Base-by-base conservation (phyloP, 345 rosid genomes). In the Brassica rapa region DNA sequence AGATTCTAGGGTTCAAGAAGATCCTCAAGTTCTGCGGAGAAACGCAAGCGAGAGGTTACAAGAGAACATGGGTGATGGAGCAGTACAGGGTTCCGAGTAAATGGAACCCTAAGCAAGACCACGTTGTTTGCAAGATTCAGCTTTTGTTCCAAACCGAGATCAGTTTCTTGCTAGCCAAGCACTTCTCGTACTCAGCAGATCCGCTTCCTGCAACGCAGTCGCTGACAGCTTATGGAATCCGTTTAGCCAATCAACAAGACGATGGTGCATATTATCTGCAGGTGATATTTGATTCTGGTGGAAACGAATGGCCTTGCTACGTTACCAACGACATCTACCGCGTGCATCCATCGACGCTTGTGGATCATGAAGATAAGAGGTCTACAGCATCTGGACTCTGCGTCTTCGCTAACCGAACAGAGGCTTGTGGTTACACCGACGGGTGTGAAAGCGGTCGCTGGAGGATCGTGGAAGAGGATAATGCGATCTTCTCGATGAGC, bases 1-100 rank as follows among this genome's bases (percentile, higher is more conserved):
- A 76, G 60, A 0, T 70, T 77, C 63, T 77, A 77, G 80, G 75
- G 70, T 33, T 77, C 25, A 77, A 77, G 70, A 77, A 41, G 49
- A 41, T 41, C 14, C 49, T 41, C 49, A 41, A 41, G 49, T 41
- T 41, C 49, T 41, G 49, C 29, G 8, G 7, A 3, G 35, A 24
- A 53, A 8, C 0, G 4, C 32, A 46, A 46, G 32, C 3, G 1
- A 68, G 39, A 62, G 53, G 70, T 0, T 8, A 46, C 14, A 51
- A 49, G n/a, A 9, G 16, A 32, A 70, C 2, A 0, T 77, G 70
- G 75, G 56, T 77, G 1, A 77, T 70, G 74, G 69, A 76, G 70
- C 63, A 61, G 74, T 76, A 8, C 9, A 69, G 69, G 53, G 1
- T 66, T 19, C 15, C 8, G 14, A 35, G 16, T 0, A 60, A 60